Evolutionary conservation across 2,329 filamentous ascomycete species (phyloP), one percentile per base, ranked within the genome.

Genomic region (Sphaerulina vaccinii): DNA sequence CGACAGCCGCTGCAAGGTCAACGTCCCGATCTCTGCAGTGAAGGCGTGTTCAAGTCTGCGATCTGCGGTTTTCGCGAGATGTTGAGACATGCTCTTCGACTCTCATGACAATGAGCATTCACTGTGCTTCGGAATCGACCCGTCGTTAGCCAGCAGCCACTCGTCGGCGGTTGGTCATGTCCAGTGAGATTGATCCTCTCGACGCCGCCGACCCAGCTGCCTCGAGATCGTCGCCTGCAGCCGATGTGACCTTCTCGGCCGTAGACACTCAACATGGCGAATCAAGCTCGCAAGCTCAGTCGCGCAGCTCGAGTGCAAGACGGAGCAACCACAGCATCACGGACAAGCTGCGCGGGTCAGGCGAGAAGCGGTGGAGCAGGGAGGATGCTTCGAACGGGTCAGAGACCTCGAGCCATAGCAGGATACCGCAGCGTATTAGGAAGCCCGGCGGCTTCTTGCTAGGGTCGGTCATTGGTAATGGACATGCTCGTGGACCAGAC

Each of bases 401-500:
- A 24, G 53, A 54, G 6, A 52, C 41, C 3, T 27, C 48, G 29
- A 52, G 43, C 24, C 42, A 44, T 13, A 49, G 41, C 48, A 56
- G 46, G 32, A 53, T 54, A 35, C 54, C 56, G 18, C 47, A 51
- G 19, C 47, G 52, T 22, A 51, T 60, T 4, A 63, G 65, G 46
- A 67, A 65, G 46, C 67, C 70, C 11, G 72, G 71, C 19, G 73
- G 73, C 27, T 76, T 75, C 44, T 44, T 68, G 37, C 58, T 67
- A n/a, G 62, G 61, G 35, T 53, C 62, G 2, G 49, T 60, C 10
- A 55, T 65, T 29, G 38, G 57, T 35, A 65, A 65, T 48, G 60
- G 63, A 9, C 36, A 57, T 18, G 18, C 35, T 8, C 40, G 38
- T 36, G 40, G 29, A 15, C 29, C 49, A 11, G 53, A 55, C 4